Evolutionary conservation across 805 yeast species (phyloP).

Genomic region (Starmera dryadoides): DNA sequence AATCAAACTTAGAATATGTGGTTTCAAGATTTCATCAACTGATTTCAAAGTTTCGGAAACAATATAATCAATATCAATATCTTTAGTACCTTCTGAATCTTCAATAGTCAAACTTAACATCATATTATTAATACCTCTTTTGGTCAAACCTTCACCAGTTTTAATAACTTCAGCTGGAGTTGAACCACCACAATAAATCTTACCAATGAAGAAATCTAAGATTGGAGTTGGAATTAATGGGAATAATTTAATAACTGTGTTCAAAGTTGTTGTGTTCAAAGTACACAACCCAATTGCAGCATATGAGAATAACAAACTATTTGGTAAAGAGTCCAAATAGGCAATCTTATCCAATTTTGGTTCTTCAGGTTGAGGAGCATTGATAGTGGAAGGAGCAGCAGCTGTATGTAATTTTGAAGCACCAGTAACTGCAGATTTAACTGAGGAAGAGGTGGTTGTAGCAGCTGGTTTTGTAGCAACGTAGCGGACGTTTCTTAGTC

Average conservation of each 20-base stretch:
- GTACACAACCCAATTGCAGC: slow-evolving; percentile 67
- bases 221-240: slow-evolving; percentile 70
- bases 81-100: slow-evolving; percentile 75
- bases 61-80: slow-evolving; percentile 50
- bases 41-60: slow-evolving; percentile 60
- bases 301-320: slow-evolving; percentile 52
- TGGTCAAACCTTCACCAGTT: slow-evolving; percentile 60
- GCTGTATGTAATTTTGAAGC: not conserved
- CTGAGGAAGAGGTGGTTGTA: not conserved
- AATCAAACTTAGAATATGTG: slow-evolving; percentile 61
- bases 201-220: slow-evolving; percentile 67
- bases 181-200: slow-evolving; percentile 89
- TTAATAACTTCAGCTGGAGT: slow-evolving; percentile 57
- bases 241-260: slow-evolving; percentile 55
- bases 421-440: not conserved
- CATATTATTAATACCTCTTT: slow-evolving; percentile 85
- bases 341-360: slow-evolving; percentile 1
- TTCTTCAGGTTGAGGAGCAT: too few species aligned
- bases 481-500: too few species aligned
- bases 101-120: slow-evolving; percentile 93
- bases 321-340: slow-evolving; percentile 47
- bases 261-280: slow-evolving; percentile 51
- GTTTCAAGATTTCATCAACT: slow-evolving; percentile 58
- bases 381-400: not conserved
- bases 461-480: not conserved